Base-by-base conservation (phyloP, 176 grass and related monocot species). In the Hordeum marinum region DNA sequence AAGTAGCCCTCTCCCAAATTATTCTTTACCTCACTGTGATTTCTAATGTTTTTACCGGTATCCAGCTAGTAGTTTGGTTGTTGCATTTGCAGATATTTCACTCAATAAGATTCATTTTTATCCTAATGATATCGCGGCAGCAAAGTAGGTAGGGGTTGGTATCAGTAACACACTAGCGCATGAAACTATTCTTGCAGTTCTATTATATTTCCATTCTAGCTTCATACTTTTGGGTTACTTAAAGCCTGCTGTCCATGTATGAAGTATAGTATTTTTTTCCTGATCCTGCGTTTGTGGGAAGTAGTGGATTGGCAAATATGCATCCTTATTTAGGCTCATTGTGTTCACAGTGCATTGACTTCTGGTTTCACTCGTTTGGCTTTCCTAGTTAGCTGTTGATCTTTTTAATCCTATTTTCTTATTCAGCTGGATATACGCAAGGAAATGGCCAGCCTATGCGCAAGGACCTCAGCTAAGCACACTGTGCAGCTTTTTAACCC, bases 391-490 rank as follows among this genome's bases (percentile, higher is more conserved):
- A 73, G 20, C 8, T 83, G 24, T 69, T 86, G 81, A 86, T n/a
- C 27, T 75, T 88, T 74, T 46, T 64, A 18, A 24, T 82, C 83
- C 45, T 52, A 3, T 87, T 82, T 87, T 84, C 77, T 75, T 75
- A 37, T 60, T 79, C 88, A 99, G 97, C 90, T 99, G 97, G 97
- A 94, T 99, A 94, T 99, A 96, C 86, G 97, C 97, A 92, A 99
- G 97, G 85, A 96, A 99, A 96, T 99, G 97, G 97, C 97, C 97
- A 69, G 57, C 81, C 63, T 94, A 92, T 75, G 85, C 90, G 73
- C 97, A 94, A 82, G 96, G 96, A 73, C 84, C 60, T 80, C 94
- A 95, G 77, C 72, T 96, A 89, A 91, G 93, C 82, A 84, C 90
- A 61, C 60, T 96, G 25, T 92, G 89, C 85, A 91, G 75, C 58